Evolutionary conservation across 2,329 filamentous ascomycete genomes (phyloP).

Genomic region (Calycina herbarum): DNA sequence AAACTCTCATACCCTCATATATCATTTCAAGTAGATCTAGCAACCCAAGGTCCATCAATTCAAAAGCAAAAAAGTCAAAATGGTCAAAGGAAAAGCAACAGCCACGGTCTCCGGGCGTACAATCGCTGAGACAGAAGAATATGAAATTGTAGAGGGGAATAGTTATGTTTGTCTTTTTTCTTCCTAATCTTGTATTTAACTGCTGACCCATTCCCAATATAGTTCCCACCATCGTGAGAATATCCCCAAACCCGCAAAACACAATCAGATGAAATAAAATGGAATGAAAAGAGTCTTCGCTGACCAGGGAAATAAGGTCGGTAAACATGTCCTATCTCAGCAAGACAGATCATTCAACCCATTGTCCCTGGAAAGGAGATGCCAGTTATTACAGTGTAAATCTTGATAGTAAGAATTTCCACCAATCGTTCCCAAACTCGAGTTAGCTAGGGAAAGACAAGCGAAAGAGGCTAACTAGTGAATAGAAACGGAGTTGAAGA

Average conservation of each 20-base stretch:
- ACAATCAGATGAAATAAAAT: background rate
- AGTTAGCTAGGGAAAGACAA: background rate
- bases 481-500: slow-evolving; percentile 41
- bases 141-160: slow-evolving; percentile 50
- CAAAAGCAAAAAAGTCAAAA: slow-evolving; percentile 6
- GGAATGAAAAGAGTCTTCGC: background rate
- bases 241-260: slow-evolving; percentile 8
- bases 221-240: slow-evolving; percentile 41
- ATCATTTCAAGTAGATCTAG: too few species aligned
- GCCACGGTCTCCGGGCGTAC: slow-evolving; percentile 47
- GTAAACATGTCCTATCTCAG: slow-evolving; percentile 43
- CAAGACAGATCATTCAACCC: slow-evolving; percentile 42
- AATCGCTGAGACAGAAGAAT: slow-evolving; percentile 47
- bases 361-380: slow-evolving; percentile 49
- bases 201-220: slow-evolving; percentile 19
- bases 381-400: slow-evolving; percentile 50
- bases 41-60: background rate
- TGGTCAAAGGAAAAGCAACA: slow-evolving; percentile 31
- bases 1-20: background rate
- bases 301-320: slow-evolving; percentile 30
- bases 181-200: slow-evolving; percentile 6
- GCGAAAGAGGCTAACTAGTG: slow-evolving; percentile 1
- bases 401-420: slow-evolving; percentile 38
- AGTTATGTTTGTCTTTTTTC: slow-evolving; percentile 42
- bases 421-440: background rate